Conservation (phyloP, 306 rosid genomes). For the Trichosanthes truncata region DNA sequence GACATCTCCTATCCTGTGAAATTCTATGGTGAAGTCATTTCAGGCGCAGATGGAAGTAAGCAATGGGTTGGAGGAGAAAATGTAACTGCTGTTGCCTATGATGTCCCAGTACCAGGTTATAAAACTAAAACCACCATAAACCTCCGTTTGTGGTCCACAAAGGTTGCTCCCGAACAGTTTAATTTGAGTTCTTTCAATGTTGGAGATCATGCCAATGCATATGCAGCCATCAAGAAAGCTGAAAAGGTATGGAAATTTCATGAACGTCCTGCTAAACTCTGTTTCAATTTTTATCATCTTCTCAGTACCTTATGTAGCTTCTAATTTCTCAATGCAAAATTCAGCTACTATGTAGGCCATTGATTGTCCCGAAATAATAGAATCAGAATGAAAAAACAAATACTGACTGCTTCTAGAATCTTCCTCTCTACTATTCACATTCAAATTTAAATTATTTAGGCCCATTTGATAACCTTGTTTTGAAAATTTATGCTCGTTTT, state of each 20-base stretch:
- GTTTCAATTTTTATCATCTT: not conserved
- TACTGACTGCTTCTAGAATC: not conserved
- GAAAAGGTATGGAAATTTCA: conserved; percentile 60
- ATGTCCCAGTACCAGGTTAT: conserved; percentile 96
- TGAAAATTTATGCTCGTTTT: too few species aligned
- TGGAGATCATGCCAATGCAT: conserved; percentile 75
- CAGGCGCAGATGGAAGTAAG: conserved; percentile 64
- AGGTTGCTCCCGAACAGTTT: conserved; percentile 60
- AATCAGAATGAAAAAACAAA: not conserved
- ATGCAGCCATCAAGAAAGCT: conserved; percentile 56
- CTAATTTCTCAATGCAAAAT: not conserved
- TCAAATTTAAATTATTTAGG: not conserved
- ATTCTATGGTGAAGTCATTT: conserved; percentile 64
- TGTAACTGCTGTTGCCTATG: conserved; percentile 71
- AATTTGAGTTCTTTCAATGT: conserved; percentile 62
- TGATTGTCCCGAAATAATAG: not conserved
- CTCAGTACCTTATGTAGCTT: not conserved
- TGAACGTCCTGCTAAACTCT: not conserved
- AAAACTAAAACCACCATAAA: conserved; percentile 83
- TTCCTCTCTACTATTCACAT: not conserved
- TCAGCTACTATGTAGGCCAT: not conserved
- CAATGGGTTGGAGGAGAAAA: conserved; percentile 97
- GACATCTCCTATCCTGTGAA: conserved; percentile 69
- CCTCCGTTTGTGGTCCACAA: conserved; percentile 91
- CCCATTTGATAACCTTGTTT: too few species aligned